Evolutionary conservation across 1,139 yeast genomes (phyloP).

Genomic region (Yamadazyma taylorii): DNA sequence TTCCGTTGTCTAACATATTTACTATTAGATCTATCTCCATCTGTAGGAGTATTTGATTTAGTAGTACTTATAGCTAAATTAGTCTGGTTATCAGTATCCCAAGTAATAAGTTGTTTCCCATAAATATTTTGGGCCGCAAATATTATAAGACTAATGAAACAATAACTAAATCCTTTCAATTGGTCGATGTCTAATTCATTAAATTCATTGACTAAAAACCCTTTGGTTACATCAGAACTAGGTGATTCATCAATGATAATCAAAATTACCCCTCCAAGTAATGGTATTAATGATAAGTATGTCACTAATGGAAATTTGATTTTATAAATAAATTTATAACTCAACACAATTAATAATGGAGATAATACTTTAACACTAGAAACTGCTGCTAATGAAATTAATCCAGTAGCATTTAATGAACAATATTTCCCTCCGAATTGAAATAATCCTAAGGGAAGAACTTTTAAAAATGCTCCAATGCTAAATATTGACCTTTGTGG

Average conservation of each 20-base stretch:
- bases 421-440: constrained; percentile 40
- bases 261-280: constrained; percentile 38
- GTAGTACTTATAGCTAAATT: constrained; percentile 29
- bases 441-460: constrained; percentile 40
- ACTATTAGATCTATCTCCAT: constrained; percentile 3
- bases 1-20: constrained; percentile 26
- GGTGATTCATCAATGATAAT: constrained; percentile 31
- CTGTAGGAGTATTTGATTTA: constrained; percentile 18
- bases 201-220: constrained; percentile 13
- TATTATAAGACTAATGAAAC: constrained; percentile 32
- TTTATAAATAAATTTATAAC: constrained; percentile 34
- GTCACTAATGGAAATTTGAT: constrained; percentile 35
- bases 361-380: constrained; percentile 43
- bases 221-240: neutral
- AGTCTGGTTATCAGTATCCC: constrained; percentile 31
- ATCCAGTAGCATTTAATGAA: constrained; percentile 39
- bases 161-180: constrained; percentile 30
- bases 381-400: constrained; percentile 40
- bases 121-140: constrained; percentile 45
- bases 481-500: constrained; percentile 22
- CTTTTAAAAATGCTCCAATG: constrained; percentile 25
- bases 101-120: constrained; percentile 42
- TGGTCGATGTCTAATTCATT: constrained; percentile 21
- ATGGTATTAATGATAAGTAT: constrained; percentile 36
- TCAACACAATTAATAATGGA: constrained; percentile 37